phyloP scores from a whole-genome alignment of 73 alveolate genomes.

The Durusdinium trenchii region DNA sequence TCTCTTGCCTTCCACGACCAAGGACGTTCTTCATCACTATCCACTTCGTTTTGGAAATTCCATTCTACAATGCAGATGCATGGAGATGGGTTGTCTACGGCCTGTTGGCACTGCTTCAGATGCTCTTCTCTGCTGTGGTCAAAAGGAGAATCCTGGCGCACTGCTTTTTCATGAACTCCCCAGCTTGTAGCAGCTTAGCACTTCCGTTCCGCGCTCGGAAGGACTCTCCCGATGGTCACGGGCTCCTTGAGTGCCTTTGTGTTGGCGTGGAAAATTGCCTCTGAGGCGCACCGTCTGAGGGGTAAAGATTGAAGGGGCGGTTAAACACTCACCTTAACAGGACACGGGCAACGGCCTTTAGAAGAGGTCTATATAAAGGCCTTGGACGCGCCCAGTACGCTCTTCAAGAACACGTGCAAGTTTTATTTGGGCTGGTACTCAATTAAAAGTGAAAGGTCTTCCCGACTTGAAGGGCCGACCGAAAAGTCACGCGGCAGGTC shows the following conservation, averaged over 20 bases:
- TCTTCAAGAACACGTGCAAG: too few relatives aligned
- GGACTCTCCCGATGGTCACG: constrained; percentile 81
- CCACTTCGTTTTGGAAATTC: constrained; percentile 42
- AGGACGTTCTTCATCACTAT: constrained; percentile 58
- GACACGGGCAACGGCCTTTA: too few relatives aligned
- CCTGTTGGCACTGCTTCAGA: constrained; percentile 21
- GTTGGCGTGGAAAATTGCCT: constrained; percentile 63
- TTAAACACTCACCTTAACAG: too few relatives aligned
- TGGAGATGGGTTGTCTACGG: constrained; percentile 65
- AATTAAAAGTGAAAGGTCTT: too few relatives aligned
- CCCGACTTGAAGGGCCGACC: too few relatives aligned
- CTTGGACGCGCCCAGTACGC: too few relatives aligned
- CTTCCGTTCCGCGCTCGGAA: not conserved
- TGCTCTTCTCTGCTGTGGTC: constrained; percentile 44
- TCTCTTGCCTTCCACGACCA: not conserved
- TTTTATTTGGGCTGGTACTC: too few relatives aligned
- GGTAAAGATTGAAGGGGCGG: not conserved
- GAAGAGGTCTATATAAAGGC: too few relatives aligned
- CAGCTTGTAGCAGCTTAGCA: not conserved
- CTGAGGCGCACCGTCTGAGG: constrained; percentile 5
- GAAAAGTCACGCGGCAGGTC: too few relatives aligned
- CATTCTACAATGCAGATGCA: not conserved
- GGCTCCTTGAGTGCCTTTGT: constrained; percentile 62
- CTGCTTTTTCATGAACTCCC: not conserved
- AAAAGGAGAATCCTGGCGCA: not conserved